Evolutionary conservation across 75 land plant genomes (phyloP), one percentile per base, ranked within the genome.

Genomic region (Cunninghamia lanceolata): DNA sequence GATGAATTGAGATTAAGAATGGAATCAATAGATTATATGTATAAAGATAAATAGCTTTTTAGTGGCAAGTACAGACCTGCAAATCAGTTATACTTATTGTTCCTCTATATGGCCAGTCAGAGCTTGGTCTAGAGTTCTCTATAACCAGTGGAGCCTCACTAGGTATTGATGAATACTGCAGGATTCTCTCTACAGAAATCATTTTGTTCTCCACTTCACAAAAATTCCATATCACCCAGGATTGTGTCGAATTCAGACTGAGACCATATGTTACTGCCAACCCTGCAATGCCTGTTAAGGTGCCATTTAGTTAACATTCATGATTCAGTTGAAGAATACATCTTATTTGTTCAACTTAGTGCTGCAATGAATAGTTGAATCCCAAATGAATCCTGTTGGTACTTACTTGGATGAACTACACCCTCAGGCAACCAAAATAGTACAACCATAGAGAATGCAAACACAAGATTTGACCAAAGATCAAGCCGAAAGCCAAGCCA

Each of bases 401-500:
- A 38, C 78, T 19, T 75, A 96, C 99, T 91, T 86, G 98, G 93
- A 92, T 91, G 79, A 73, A 97, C 88, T 6, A 86, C 45, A 47
- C 92, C 93, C 14, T 87, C 82, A 28, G 96, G 98, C 38, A 97
- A 39, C 63, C 89, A 85, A 17, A 94, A 74, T 30, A 97, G 82
- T 54, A 97, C 84, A 28, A 93, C 52, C 89, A 97, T 91, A 68
- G 93, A 91, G 50, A 91, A 90, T 15, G 94, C 90, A 88, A 97
- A 97, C 3, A 91, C 89, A 38, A 94, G 76, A 34, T 91, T 91
- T 40, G 94, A 88, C 40, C 96, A 84, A 77, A 93, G 83, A 85
- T 96, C 92, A 92, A 96, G 88, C 42, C 99, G 92, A n/a, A 97
- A 89, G 82, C 92, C 91, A 9, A 97, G 89, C 99, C 99, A 97